A percentile compares a stretch with the other conserved stretches of the same genome.
Evolutionary conservation across 306 rosid genomes (phyloP).

Genomic region (Styphnolobium japonicum): DNA sequence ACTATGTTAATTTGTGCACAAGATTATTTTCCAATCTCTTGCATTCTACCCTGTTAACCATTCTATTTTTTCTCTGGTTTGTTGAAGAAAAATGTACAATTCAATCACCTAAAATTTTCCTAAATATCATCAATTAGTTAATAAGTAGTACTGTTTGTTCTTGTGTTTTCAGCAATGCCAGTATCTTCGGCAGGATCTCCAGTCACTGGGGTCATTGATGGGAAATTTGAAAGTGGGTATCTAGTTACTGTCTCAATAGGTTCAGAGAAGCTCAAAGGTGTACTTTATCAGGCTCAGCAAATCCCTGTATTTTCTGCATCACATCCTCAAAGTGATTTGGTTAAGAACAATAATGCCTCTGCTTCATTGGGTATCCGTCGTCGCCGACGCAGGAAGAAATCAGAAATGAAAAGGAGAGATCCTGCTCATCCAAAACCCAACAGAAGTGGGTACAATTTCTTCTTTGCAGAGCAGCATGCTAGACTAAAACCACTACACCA

Average conservation of each 20-base stretch:
- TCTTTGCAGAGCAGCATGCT: conserved; percentile 92
- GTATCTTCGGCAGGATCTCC: conserved; percentile 28
- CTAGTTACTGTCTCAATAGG: conserved; percentile 68
- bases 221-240: conserved; percentile 79
- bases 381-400: conserved; percentile 68
- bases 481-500: conserved; percentile 75
- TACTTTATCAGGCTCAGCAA: conserved; percentile 60
- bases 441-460: conserved; percentile 88
- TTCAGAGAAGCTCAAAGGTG: conserved; percentile 59
- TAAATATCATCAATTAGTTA: not conserved
- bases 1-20: not conserved
- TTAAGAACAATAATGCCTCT: conserved; percentile 23
- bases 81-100: not conserved
- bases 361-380: conserved; percentile 45
- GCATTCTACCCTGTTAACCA: not conserved
- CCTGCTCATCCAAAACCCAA: conserved; percentile 93
- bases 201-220: conserved; percentile 69
- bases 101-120: not conserved
- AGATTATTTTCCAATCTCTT: not conserved
- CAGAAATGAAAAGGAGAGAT: conserved; percentile 76
- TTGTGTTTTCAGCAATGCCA: conserved; percentile 19
- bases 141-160: not conserved
- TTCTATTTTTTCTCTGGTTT: not conserved
- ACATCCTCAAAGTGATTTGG: conserved; percentile 16
- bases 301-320: conserved; percentile 15